phyloP scores from a whole-genome alignment of 2,329 filamentous ascomycete genomes.

The Aspergillus arachidicola region DNA sequence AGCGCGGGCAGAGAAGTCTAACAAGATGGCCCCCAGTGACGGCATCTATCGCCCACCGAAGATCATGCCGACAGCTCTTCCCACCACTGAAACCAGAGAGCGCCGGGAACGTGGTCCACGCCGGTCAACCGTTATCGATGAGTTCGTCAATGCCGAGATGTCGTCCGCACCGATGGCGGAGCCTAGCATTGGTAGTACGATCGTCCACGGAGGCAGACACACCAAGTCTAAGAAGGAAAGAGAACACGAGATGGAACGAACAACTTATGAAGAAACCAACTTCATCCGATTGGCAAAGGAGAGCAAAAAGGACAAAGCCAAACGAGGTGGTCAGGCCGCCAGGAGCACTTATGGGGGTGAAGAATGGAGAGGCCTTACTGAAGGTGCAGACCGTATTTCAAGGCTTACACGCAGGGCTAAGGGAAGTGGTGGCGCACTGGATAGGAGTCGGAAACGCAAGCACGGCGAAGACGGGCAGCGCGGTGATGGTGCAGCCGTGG shows the following conservation, averaged over 20 bases:
- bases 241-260: conserved; percentile 74
- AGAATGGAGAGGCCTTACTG: conserved; percentile 84
- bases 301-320: conserved; percentile 81
- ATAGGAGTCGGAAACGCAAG: conserved; percentile 83
- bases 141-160: conserved; percentile 85
- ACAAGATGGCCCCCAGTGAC: conserved; percentile 45
- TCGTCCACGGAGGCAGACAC: conserved; percentile 74
- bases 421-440: conserved; percentile 60
- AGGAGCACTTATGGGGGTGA: conserved; percentile 79
- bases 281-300: conserved; percentile 83
- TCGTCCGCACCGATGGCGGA: conserved; percentile 78
- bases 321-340: conserved; percentile 53
- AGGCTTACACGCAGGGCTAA: conserved; percentile 73
- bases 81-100: conserved; percentile 61
- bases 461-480: conserved; percentile 71
- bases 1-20: conserved; percentile 23
- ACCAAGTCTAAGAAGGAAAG: conserved; percentile 77
- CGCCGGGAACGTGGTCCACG: conserved; percentile 63
- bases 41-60: conserved; percentile 88
- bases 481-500: conserved; percentile 65
- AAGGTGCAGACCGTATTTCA: conserved; percentile 84
- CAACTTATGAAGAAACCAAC: conserved; percentile 89
- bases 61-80: conserved; percentile 85
- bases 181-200: conserved; percentile 90
- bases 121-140: conserved; percentile 84